A percentile compares a stretch with the other conserved stretches of the same genome.
Evolutionary conservation across 768 basidiomycete species (phyloP).

Genomic region (Amanita subjunquillea): DNA sequence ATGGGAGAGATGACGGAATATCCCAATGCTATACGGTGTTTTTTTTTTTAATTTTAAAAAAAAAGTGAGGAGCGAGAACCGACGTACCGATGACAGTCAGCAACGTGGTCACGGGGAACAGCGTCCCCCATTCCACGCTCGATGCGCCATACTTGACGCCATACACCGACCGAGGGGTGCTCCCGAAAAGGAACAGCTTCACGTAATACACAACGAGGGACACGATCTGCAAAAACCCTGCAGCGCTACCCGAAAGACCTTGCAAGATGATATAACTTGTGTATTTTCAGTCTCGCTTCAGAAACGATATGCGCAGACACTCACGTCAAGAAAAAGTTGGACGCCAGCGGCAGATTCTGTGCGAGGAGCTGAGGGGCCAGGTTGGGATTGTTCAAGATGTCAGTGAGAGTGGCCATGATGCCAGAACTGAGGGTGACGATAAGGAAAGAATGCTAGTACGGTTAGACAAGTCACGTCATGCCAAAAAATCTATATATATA

Average conservation of each 20-base stretch:
- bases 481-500: not conserved
- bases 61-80: not conserved
- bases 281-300: not conserved
- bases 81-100: constrained; percentile 72
- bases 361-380: constrained; percentile 68
- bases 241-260: constrained; percentile 70
- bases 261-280: constrained; percentile 67
- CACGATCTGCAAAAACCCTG: constrained; percentile 73
- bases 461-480: not conserved
- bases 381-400: constrained; percentile 55
- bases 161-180: constrained; percentile 80
- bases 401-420: constrained; percentile 59
- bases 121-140: constrained; percentile 67
- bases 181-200: constrained; percentile 79
- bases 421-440: constrained; percentile 82
- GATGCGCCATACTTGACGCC: constrained; percentile 69
- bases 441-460: constrained; percentile 79
- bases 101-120: constrained; percentile 63
- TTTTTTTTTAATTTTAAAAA: no score
- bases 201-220: constrained; percentile 80
- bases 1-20: constrained; percentile 90
- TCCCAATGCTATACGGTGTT: constrained; percentile 36
- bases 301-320: constrained; percentile 11
- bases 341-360: constrained; percentile 65
- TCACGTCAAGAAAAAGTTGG: constrained; percentile 86